Conservation (phyloP, 108 stramenopile species). For the Pseudonitzschia delicatissima region DNA sequence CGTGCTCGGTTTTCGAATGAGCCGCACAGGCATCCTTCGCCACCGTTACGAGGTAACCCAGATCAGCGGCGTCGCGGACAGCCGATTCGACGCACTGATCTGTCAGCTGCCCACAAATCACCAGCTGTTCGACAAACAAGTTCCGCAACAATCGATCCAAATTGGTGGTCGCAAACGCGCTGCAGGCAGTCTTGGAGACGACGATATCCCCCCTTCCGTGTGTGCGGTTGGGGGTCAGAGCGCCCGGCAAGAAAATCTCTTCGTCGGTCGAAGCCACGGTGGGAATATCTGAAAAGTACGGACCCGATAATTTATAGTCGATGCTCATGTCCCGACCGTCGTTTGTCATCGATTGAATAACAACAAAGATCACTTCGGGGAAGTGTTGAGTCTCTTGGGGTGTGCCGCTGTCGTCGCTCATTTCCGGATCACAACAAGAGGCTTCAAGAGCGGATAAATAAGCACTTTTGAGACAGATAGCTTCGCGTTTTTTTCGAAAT, state of each 20-base stretch:
- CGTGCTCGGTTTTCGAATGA: conserved; percentile 36
- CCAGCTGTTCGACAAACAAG: conserved; percentile 59
- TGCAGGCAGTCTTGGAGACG: conserved; percentile 65
- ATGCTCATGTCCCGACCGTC: conserved; percentile 64
- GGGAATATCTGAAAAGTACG: conserved; percentile 39
- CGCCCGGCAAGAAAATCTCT: conserved; percentile 37
- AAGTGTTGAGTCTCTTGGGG: too few species aligned
- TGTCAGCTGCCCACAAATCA: conserved; percentile 69
- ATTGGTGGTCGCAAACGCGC: conserved; percentile 73
- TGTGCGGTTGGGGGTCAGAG: neutral
- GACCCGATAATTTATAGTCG: conserved; percentile 75
- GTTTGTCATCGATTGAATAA: conserved; percentile 56
- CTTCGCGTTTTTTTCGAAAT: conserved; percentile 43
- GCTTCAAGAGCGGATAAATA: too few species aligned
- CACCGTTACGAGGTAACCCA: conserved; percentile 70
- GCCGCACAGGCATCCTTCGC: conserved; percentile 79
- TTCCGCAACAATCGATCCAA: conserved; percentile 63
- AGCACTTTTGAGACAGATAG: too few species aligned
- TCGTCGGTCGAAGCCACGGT: conserved; percentile 34
- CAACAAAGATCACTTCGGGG: conserved; percentile 74
- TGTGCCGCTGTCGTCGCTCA: too few species aligned
- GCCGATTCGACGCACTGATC: conserved; percentile 80
- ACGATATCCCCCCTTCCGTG: conserved; percentile 55
- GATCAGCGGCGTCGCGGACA: conserved; percentile 75
- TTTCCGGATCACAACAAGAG: too few species aligned